phyloP scores from a whole-genome alignment of 352 stramenopile genomes.

The Thalassiosira exigua region DNA sequence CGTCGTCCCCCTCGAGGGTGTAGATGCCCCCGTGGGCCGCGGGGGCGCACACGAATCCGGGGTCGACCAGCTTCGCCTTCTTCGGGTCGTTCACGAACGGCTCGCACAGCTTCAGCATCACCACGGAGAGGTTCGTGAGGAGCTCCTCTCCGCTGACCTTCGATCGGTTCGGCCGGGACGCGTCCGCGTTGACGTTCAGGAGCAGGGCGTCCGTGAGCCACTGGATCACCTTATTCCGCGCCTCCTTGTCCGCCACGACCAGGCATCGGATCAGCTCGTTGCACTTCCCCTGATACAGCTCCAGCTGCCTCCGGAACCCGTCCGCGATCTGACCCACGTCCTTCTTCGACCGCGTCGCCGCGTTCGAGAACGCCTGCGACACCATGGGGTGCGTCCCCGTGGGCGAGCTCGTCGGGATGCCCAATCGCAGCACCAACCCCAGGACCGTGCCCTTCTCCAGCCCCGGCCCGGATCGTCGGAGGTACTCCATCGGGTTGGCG shows the following conservation, averaged over 20 bases:
- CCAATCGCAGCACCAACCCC: constrained; percentile 69
- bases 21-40: constrained; percentile 73
- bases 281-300: constrained; percentile 73
- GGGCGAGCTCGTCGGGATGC: constrained; percentile 62
- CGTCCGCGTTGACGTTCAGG: constrained; percentile 76
- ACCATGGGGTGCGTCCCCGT: no score
- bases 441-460: constrained; percentile 82
- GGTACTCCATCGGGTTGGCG: constrained; percentile 28
- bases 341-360: constrained; percentile 44
- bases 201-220: constrained; percentile 83
- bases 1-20: constrained; percentile 66
- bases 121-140: constrained; percentile 73
- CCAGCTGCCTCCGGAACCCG: constrained; percentile 69
- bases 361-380: constrained; percentile 61
- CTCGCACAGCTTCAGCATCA: constrained; percentile 83
- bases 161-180: constrained; percentile 66
- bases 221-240: constrained; percentile 66
- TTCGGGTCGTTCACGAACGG: constrained; percentile 77
- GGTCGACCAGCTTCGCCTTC: constrained; percentile 75
- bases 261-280: constrained; percentile 75
- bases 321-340: constrained; percentile 60
- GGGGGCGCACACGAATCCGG: constrained; percentile 72
- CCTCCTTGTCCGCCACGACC: constrained; percentile 67
- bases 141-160: constrained; percentile 72
- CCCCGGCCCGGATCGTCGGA: constrained; percentile 72